Base-by-base conservation (phyloP, 768 basidiomycete species). In the Kwoniella sp. region DNA sequence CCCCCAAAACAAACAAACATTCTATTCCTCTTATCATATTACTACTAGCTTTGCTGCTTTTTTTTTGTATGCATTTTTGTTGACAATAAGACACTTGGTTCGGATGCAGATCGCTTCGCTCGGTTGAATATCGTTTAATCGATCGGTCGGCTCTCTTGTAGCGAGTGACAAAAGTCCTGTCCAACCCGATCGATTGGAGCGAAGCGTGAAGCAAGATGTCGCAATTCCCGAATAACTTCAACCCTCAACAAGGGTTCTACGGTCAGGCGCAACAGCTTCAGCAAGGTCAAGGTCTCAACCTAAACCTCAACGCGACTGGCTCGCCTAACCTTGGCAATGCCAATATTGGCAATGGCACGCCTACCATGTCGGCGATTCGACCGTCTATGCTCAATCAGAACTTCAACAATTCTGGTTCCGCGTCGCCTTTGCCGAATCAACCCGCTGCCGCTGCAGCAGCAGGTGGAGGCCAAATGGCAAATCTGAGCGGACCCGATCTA, bases 201-300 rank as follows among this genome's bases (percentile, higher is more conserved):
- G n/a, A n/a, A n/a, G n/a, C n/a, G n/a, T n/a, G n/a, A n/a, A 29
- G 44, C 59, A 57, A 40, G 47, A 72, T 72, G 71, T 72, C 71
- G 26, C 58, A 63, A 36, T 69, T 46, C 33, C 69, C 66, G 15
- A 68, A 68, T 40, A 48, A 47, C 40, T 56, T 49, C 61, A 63
- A 63, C 40, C 54, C 27, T 25, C 56, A 57, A 30, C 55, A 56
- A 21, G 33, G 54, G 21, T 60, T 60, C 49, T 59, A 59, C n/a
- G 60, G 49, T 47, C 67, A 64, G 36, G 53, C 60, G 22, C n/a
- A 21, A 27, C 50, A 27, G 22, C 7, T 33, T 13, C 33, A 33
- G 33, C 44, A 36, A 30, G 13, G 33, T 13, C 55, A 21, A 21
- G 26, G 25, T 17, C 13, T 33, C 19, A 55, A 53, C 24, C 55